Evolutionary conservation across 257 asterid genomes (phyloP).

Genomic region (Solanum sparsipilum): DNA sequence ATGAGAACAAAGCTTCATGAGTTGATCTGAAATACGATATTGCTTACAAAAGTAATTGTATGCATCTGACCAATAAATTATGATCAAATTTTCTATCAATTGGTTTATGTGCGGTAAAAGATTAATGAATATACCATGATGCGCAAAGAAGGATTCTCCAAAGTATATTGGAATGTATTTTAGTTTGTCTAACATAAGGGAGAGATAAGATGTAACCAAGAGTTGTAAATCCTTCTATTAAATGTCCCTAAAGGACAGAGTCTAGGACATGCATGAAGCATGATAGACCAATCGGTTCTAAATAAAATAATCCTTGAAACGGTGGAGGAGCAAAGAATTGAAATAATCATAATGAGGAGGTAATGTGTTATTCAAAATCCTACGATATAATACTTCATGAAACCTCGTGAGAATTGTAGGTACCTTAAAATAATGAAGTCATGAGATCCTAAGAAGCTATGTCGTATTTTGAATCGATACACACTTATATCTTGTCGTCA

Average conservation of each 20-base stretch:
- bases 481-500: too few relatives aligned
- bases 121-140: too few relatives aligned
- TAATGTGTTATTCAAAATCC: too few relatives aligned
- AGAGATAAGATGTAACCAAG: background rate
- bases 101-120: too few relatives aligned
- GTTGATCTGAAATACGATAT: background rate
- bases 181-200: background rate
- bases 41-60: background rate
- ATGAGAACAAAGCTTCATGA: background rate
- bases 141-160: background rate
- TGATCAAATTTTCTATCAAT: background rate
- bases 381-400: background rate
- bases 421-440: background rate
- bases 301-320: too few relatives aligned
- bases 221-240: too few relatives aligned
- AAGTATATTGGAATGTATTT: background rate
- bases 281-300: background rate
- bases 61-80: too few relatives aligned
- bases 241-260: background rate
- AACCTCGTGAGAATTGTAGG: background rate
- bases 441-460: background rate
- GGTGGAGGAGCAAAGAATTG: background rate
- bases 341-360: background rate
- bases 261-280: background rate
- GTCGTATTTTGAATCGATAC: too few relatives aligned